Conservation (phyloP, 2,329 filamentous ascomycete species). For the Fusarium tuaranense region DNA sequence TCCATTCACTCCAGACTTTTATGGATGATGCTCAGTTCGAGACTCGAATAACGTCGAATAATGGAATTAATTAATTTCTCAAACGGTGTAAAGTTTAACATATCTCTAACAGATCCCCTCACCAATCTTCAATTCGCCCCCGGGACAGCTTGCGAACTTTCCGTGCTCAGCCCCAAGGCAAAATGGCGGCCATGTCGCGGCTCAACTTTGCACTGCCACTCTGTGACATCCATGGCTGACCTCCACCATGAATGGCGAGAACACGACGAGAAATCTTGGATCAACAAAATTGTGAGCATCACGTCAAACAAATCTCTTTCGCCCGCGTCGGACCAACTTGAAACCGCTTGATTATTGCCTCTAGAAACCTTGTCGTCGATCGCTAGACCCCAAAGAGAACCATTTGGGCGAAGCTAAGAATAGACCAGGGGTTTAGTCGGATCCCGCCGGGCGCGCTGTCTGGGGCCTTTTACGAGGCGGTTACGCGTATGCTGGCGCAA, state of each 20-base stretch:
- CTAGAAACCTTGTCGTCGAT: conserved; percentile 29
- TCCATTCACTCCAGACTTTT: not conserved
- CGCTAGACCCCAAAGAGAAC: conserved; percentile 31
- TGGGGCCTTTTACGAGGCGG: conserved; percentile 14
- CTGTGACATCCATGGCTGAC: conserved; percentile 13
- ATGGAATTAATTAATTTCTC: not conserved
- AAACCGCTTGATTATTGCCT: conserved; percentile 9
- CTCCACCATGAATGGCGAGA: not conserved
- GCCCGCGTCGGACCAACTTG: not conserved
- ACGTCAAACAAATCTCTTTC: not conserved
- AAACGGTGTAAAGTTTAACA: not conserved
- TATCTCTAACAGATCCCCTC: not conserved
- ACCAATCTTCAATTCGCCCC: conserved; percentile 5
- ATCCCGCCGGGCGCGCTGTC: conserved; percentile 1
- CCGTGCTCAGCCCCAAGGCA: conserved; percentile 25
- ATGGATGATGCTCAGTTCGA: not conserved
- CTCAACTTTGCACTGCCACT: conserved; percentile 36
- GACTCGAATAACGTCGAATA: not conserved
- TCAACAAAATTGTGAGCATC: not conserved
- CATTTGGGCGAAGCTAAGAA: conserved; percentile 34
- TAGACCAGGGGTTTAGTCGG: conserved; percentile 24
- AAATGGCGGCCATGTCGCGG: conserved; percentile 6
- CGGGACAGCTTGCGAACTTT: conserved; percentile 30
- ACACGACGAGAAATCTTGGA: not conserved
- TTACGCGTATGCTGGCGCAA: conserved; percentile 43